These are phyloP conservation scores for Trypanosoma rangeli DNA, from an alignment of 208 protist species.

Conservation along the genomic window DNA sequence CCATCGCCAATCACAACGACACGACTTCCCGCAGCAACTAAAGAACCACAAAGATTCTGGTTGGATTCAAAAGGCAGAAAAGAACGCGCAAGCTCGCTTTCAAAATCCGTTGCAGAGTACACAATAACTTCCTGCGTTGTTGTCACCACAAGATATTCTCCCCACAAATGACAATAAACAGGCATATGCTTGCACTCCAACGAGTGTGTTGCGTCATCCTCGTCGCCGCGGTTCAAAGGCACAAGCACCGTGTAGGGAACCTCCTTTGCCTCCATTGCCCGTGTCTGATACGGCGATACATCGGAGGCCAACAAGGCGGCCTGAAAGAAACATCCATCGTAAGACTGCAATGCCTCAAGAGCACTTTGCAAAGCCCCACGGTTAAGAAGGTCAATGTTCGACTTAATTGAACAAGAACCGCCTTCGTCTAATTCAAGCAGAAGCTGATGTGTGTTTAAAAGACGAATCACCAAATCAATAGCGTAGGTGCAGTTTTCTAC, in stretches of 20 bases:
- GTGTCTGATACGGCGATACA: slow-evolving; percentile 44
- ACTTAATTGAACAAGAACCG: slow-evolving; percentile 7
- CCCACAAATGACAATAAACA: slow-evolving; percentile 49
- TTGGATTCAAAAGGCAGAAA: slow-evolving; percentile 65
- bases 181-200: slow-evolving; percentile 24
- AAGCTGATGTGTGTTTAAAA: slow-evolving; percentile 57
- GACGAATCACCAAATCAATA: slow-evolving; percentile 66
- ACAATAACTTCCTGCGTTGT: slow-evolving; percentile 56
- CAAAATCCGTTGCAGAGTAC: slow-evolving; percentile 39
- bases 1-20: slow-evolving; percentile 62
- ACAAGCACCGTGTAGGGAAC: slow-evolving; percentile 60
- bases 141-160: slow-evolving; percentile 53
- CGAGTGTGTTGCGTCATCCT: slow-evolving; percentile 46
- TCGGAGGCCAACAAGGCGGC: slow-evolving; percentile 47
- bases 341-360: slow-evolving; percentile 53
- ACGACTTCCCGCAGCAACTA: slow-evolving; percentile 59
- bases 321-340: slow-evolving; percentile 61
- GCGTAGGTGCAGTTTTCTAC: slow-evolving; percentile 37
- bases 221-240: slow-evolving; percentile 56
- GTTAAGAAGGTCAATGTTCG: slow-evolving; percentile 33
- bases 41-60: slow-evolving; percentile 47
- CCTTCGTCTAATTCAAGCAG: slow-evolving; percentile 47
- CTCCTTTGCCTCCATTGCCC: slow-evolving; percentile 26
- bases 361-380: slow-evolving; percentile 36
- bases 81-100: slow-evolving; percentile 38